Conservation (phyloP, 768 basidiomycete genomes). For the Macrolepiota fuliginosa region DNA sequence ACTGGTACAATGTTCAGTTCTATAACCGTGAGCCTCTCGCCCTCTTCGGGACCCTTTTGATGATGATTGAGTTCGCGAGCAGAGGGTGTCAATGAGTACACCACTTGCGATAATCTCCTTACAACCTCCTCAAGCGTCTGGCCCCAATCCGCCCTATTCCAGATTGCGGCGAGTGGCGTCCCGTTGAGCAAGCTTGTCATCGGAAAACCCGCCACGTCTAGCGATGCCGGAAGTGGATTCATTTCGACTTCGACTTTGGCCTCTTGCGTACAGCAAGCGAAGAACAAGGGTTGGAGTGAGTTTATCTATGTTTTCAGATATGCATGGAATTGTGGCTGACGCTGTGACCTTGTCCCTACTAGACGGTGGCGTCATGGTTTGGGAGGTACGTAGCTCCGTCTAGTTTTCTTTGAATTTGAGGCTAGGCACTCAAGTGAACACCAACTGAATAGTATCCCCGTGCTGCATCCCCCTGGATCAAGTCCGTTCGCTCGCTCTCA, state of each 20-base stretch:
- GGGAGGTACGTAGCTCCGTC: constrained; percentile 28
- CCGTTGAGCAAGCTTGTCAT: constrained; percentile 66
- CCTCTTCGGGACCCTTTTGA: not conserved
- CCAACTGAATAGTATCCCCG: constrained; percentile 22
- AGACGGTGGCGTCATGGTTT: constrained; percentile 38
- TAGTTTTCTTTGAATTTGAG: not conserved
- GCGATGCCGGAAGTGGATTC: constrained; percentile 60
- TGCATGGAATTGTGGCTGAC: not conserved
- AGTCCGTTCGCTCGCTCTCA: constrained; percentile 26
- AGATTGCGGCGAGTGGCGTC: constrained; percentile 59
- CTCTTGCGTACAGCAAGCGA: constrained; percentile 58
- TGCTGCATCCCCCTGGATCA: constrained; percentile 33
- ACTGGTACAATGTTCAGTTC: constrained; percentile 58
- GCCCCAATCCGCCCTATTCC: constrained; percentile 60
- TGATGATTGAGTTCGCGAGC: constrained; percentile 9
- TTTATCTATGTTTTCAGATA: constrained; percentile 11
- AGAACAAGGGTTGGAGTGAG: constrained; percentile 67
- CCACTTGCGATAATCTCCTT: constrained; percentile 58
- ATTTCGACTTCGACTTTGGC: constrained; percentile 57
- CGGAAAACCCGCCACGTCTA: constrained; percentile 60
- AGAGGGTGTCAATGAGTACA: constrained; percentile 67
- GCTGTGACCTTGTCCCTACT: not conserved
- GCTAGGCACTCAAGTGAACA: not conserved
- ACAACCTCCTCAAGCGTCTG: constrained; percentile 55
- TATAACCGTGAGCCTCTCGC: constrained; percentile 39